Evolutionary conservation across 352 stramenopile species (phyloP).

Genomic region (Phytopythium boreale): DNA sequence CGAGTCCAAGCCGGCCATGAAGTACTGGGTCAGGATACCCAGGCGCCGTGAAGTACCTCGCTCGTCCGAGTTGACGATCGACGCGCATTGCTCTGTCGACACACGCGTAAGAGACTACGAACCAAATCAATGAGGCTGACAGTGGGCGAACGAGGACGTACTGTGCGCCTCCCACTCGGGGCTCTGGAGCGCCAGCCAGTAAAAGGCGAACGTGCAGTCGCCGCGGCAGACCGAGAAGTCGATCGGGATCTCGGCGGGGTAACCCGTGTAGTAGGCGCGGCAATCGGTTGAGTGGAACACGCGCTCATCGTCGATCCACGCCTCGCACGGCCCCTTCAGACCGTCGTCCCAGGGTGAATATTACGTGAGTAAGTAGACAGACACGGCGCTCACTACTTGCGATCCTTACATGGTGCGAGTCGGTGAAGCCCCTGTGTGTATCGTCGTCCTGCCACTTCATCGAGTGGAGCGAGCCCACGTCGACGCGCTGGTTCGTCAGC

Average conservation of each 20-base stretch:
- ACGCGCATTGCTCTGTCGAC: slow-evolving; percentile 26
- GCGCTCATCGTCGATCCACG: slow-evolving; percentile 37
- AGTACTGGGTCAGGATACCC: background rate
- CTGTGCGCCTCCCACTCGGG: slow-evolving; percentile 58
- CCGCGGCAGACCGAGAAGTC: slow-evolving; percentile 48
- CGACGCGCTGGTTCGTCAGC: slow-evolving; percentile 13
- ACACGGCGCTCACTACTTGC: background rate
- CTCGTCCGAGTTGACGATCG: slow-evolving; percentile 21
- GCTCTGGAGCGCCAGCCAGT: slow-evolving; percentile 55
- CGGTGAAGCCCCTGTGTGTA: slow-evolving; percentile 33
- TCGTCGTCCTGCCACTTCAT: slow-evolving; percentile 55
- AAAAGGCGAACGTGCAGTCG: slow-evolving; percentile 53
- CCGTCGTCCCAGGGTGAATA: too few species aligned
- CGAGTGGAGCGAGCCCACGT: slow-evolving; percentile 29
- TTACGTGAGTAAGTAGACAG: too few species aligned
- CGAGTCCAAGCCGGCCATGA: background rate
- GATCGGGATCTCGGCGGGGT: slow-evolving; percentile 47
- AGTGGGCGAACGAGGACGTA: slow-evolving; percentile 10
- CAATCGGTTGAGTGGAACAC: slow-evolving; percentile 44
- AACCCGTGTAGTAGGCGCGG: slow-evolving; percentile 23
- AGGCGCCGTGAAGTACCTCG: background rate
- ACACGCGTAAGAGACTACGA: background rate
- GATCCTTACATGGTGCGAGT: slow-evolving; percentile 28
- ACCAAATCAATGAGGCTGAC: background rate
- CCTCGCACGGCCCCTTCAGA: slow-evolving; percentile 46